Evolutionary conservation across 148 eudicot species (phyloP).

Genomic region (Vaccinium corymbosum): DNA sequence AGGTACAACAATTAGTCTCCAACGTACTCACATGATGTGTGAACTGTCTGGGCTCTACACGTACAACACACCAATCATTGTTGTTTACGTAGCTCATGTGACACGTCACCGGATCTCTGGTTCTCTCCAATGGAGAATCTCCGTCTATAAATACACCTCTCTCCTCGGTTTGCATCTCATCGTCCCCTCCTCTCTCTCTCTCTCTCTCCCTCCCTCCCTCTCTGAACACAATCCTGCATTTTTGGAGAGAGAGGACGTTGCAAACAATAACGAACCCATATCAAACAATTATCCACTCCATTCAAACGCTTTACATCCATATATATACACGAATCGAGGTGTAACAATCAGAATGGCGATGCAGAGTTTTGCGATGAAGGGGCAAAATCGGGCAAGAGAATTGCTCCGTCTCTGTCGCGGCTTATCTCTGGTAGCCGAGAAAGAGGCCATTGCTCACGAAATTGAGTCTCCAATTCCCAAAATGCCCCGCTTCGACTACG

Average conservation of each 20-base stretch:
- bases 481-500: conserved; percentile 76
- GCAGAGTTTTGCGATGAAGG: neutral
- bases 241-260: neutral
- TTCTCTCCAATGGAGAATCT: neutral
- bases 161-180: neutral
- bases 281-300: neutral
- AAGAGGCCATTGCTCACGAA: conserved; percentile 8
- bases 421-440: conserved; percentile 17
- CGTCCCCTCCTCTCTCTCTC: neutral
- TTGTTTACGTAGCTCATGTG: neutral
- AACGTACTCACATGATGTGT: no score
- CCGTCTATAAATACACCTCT: neutral
- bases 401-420: conserved; percentile 8
- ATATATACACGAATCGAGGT: neutral
- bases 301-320: neutral
- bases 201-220: neutral
- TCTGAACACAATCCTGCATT: neutral
- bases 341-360: neutral
- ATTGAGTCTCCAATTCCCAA: conserved; percentile 27
- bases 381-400: neutral
- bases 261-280: neutral
- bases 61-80: no score
- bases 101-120: neutral
- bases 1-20: no score
- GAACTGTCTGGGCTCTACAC: no score